phyloP scores from a whole-genome alignment of 140 eudicot genomes.

The Anethum foeniculum region DNA sequence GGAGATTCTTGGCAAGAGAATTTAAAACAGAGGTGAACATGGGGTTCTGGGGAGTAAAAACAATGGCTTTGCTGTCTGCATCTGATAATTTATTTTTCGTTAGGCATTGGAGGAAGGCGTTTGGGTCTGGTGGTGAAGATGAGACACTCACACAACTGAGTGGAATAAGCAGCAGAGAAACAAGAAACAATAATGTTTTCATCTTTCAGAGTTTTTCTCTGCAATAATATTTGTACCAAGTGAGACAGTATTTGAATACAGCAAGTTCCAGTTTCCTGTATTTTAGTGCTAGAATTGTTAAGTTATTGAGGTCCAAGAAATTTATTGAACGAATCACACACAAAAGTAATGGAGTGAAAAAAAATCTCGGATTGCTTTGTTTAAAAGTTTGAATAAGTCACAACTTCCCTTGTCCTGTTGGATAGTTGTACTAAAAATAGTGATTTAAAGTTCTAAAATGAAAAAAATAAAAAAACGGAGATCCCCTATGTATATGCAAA shows the following conservation, averaged over 20 bases:
- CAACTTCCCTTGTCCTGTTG: neutral
- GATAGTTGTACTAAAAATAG: neutral
- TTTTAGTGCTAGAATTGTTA: neutral
- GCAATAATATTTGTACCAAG: neutral
- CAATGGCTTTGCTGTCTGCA: neutral
- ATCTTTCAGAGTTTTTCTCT: neutral
- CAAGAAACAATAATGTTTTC: neutral
- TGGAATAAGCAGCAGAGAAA: neutral
- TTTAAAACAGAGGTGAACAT: conserved; percentile 15
- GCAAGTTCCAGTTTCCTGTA: neutral
- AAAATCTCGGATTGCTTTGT: neutral
- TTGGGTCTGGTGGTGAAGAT: neutral
- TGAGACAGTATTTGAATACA: neutral
- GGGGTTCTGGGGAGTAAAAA: conserved; percentile 12
- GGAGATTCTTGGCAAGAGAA: conserved; percentile 17
- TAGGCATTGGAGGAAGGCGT: neutral
- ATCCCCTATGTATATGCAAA: too few relatives aligned
- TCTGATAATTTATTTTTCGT: neutral
- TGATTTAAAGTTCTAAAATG: too few relatives aligned
- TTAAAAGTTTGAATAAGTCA: neutral
- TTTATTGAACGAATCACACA: neutral
- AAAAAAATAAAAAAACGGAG: too few relatives aligned
- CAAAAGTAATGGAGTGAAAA: neutral
- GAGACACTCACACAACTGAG: neutral
- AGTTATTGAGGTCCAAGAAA: neutral